Conservation (phyloP, 2,329 filamentous ascomycete genomes). For the Exophiala sideris region DNA sequence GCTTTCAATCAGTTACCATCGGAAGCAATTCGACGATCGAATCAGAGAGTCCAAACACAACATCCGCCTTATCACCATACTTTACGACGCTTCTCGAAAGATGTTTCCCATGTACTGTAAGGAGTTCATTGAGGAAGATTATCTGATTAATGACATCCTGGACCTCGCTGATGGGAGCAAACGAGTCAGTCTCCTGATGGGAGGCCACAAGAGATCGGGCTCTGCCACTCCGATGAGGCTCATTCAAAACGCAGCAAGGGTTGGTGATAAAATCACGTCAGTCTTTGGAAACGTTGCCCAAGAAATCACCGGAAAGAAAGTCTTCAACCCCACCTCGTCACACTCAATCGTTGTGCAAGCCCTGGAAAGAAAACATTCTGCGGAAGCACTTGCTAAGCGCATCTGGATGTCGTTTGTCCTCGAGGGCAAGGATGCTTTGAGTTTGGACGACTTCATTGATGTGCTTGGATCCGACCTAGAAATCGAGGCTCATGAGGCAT, state of each 20-base stretch:
- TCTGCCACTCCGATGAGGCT: constrained; percentile 74
- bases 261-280: constrained; percentile 91
- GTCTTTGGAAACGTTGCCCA: constrained; percentile 90
- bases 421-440: constrained; percentile 78
- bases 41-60: constrained; percentile 91
- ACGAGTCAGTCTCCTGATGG: constrained; percentile 31
- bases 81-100: constrained; percentile 85
- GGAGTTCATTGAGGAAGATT: constrained; percentile 89
- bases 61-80: constrained; percentile 72
- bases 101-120: constrained; percentile 90
- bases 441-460: constrained; percentile 76
- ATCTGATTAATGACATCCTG: constrained; percentile 81
- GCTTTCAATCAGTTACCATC: constrained; percentile 66
- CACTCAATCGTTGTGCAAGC: constrained; percentile 88
- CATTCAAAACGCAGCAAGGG: constrained; percentile 70
- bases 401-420: constrained; percentile 98
- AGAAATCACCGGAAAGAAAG: constrained; percentile 91
- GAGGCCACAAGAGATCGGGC: constrained; percentile 52
- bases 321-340: constrained; percentile 87
- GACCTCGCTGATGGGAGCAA: constrained; percentile 63
- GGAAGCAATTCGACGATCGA: constrained; percentile 62
- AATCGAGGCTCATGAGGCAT: constrained; percentile 80
- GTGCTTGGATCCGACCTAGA: constrained; percentile 75
- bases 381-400: constrained; percentile 87
- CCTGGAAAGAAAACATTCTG: constrained; percentile 75